A percentile compares a stretch with the other conserved stretches of the same genome.
These are phyloP conservation scores for Cardamine occulta DNA, from an alignment of 345 rosid genomes.

Conservation along the genomic window DNA sequence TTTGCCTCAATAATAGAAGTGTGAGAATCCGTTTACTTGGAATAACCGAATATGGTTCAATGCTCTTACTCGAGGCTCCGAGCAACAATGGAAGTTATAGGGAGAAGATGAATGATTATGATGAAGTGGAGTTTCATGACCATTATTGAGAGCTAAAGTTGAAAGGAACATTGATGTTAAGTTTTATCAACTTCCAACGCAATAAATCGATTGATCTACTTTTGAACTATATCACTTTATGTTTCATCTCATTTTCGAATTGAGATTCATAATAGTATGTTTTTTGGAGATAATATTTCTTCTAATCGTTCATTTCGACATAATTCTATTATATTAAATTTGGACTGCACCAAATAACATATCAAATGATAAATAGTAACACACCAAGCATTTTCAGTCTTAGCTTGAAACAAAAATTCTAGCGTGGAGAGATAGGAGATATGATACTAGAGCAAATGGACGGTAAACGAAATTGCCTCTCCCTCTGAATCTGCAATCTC, in stretches of 20 bases:
- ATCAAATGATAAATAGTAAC: neutral
- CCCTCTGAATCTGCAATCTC: constrained; percentile 34
- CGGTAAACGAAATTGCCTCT: constrained; percentile 19
- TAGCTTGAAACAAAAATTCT: constrained; percentile 6
- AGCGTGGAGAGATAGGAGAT: constrained; percentile 70
- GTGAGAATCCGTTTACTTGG: neutral
- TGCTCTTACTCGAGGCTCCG: neutral
- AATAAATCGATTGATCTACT: neutral
- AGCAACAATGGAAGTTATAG: neutral
- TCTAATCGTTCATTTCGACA: neutral
- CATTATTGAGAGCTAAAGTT: neutral
- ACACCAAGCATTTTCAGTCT: neutral
- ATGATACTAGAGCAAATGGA: constrained; percentile 52
- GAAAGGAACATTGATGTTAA: neutral
- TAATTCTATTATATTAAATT: neutral
- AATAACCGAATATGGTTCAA: neutral
- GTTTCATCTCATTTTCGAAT: neutral
- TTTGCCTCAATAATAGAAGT: neutral
- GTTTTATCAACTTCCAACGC: neutral
- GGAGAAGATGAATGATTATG: neutral
- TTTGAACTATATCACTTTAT: neutral
- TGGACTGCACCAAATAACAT: neutral
- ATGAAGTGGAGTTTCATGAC: neutral
- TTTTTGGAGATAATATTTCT: neutral
- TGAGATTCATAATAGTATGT: neutral